Base-by-base conservation (phyloP, 2,329 filamentous ascomycete genomes). In the Fulvia fulva region DNA sequence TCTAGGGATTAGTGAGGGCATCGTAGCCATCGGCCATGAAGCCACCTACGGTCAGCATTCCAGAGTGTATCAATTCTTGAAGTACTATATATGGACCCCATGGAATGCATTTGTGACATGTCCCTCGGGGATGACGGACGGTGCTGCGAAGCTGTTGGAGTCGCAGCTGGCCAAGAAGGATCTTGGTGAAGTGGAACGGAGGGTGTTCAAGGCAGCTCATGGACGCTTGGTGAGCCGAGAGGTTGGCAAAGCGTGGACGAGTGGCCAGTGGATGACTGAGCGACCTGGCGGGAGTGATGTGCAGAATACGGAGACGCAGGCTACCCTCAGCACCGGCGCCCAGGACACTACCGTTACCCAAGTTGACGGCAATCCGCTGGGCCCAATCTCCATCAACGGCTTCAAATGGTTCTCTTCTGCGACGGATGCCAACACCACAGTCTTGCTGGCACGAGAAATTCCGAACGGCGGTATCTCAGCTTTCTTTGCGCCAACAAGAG, bases 201-300 rank as follows among this genome's bases (percentile, higher is more conserved):
- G 5, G 71, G 74, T 9, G 62, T 67, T 30, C 43, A 16, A 58
- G 30, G 56, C 65, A 3, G 62, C 62, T 32, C 84, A 80, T 61
- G 67, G 73, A 5, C 79, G 80, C 12, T 74, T 89, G 3, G 82
- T 76, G 1, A 83, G 80, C 2, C 75, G 82, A 6, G 78, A 87
- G 58, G 74, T 77, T 0, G 57, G 64, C 0, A 63, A 73, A n/a
- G 82, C 83, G 0, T 90, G 87, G 87, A 90, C 87, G 0, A 87
- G 83, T 46, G 87, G 87, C 0, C 87, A 90, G 69, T 90, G 88
- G 87, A 90, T 90, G 87, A 90, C 87, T 0, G 87, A 90, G 65
- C 78, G 87, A 2, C 78, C 80, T 0, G 87, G 87, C 1, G 87
- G 87, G 0, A 88, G 85, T 62, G 87, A 90, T 65, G 85, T 90